These are phyloP conservation scores for Gardenia jasminoides DNA, from an alignment of 257 asterid genomes.

Conservation along the genomic window DNA sequence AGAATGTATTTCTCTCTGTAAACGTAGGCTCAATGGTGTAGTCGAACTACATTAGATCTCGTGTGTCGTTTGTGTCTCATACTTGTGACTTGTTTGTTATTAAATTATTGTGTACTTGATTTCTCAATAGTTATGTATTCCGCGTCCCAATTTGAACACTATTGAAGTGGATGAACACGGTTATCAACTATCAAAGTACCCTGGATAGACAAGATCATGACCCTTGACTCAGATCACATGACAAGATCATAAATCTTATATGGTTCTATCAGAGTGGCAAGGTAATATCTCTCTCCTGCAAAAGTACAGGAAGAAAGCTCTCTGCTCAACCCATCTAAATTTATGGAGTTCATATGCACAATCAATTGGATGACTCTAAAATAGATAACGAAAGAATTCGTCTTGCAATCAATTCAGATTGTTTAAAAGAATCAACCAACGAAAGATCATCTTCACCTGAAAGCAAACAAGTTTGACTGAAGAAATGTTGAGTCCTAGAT, in stretches of 20 bases:
- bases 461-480: background rate
- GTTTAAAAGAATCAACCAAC: background rate
- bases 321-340: background rate
- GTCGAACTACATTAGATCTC: no score
- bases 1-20: no score
- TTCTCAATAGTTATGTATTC: no score
- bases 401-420: background rate
- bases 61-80: no score
- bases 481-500: background rate
- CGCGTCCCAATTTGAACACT: no score
- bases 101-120: no score
- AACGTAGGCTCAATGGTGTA: no score
- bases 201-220: background rate
- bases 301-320: background rate
- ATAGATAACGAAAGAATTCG: background rate
- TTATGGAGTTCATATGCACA: background rate
- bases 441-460: background rate
- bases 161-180: background rate
- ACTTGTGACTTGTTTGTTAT: no score
- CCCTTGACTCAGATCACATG: background rate
- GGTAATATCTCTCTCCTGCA: background rate
- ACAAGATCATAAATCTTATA: background rate
- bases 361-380: background rate
- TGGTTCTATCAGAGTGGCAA: background rate
- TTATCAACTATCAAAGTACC: background rate